phyloP scores from a whole-genome alignment of 1,284 basidiomycete genomes.

The Neolentinus lepideus region DNA sequence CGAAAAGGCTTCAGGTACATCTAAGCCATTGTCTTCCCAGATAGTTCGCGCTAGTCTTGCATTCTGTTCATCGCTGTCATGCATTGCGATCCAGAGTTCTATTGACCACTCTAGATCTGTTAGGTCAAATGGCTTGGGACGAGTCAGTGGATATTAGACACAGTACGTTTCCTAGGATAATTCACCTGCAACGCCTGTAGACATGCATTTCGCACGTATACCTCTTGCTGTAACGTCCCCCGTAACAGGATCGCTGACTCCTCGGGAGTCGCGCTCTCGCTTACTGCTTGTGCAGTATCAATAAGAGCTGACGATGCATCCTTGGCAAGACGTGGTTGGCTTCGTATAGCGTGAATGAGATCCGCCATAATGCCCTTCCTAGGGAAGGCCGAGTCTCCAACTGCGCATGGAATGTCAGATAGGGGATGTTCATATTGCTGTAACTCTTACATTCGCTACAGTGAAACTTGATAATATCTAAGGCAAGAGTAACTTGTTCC shows the following conservation, averaged over 20 bases:
- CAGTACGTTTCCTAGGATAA: background rate
- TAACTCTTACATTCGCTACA: conserved; percentile 66
- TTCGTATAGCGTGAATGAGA: conserved; percentile 71
- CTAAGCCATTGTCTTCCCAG: conserved; percentile 97
- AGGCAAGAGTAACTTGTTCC: conserved; percentile 82
- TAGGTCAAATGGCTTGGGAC: conserved; percentile 78
- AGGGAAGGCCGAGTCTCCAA: conserved; percentile 65
- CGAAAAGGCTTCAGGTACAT: conserved; percentile 76
- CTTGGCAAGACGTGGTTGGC: conserved; percentile 80
- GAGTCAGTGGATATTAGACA: background rate
- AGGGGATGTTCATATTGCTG: background rate
- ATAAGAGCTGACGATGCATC: conserved; percentile 81
- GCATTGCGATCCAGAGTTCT: conserved; percentile 84
- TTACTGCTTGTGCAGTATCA: conserved; percentile 81
- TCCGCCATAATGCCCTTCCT: conserved; percentile 64
- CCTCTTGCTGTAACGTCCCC: conserved; percentile 83
- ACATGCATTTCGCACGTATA: conserved; percentile 83
- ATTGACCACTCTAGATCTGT: conserved; percentile 93
- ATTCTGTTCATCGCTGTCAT: conserved; percentile 93
- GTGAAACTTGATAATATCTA: conserved; percentile 87
- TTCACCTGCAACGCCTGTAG: conserved; percentile 86
- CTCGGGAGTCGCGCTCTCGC: conserved; percentile 49
- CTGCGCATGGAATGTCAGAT: conserved; percentile 28
- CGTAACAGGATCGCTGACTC: conserved; percentile 67
- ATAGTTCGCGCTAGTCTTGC: conserved; percentile 74